Conservation (phyloP, 345 rosid species). For the Gossypium mustelinum region DNA sequence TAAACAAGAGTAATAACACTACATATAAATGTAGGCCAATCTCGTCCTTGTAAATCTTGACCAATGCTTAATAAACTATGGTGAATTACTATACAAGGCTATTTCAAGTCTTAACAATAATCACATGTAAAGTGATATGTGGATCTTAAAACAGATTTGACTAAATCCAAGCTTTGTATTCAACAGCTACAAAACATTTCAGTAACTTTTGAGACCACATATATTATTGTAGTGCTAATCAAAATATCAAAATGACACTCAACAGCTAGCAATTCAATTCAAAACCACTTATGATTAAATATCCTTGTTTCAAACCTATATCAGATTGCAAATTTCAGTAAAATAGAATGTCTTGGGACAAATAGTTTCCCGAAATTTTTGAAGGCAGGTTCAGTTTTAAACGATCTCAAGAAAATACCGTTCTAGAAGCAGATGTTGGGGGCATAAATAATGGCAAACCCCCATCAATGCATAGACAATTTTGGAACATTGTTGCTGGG, state of each 20-base stretch:
- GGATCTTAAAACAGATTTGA: background rate
- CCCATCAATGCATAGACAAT: constrained; percentile 93
- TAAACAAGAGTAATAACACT: background rate
- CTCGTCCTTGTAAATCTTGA: background rate
- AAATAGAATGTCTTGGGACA: background rate
- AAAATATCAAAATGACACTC: background rate
- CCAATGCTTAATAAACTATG: background rate
- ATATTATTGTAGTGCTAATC: background rate
- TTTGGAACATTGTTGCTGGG: constrained; percentile 80
- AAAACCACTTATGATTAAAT: background rate
- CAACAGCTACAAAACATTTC: background rate
- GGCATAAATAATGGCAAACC: constrained; percentile 95
- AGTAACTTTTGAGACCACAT: background rate
- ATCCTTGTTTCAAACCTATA: background rate
- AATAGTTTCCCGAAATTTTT: background rate
- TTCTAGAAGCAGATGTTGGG: constrained; percentile 82
- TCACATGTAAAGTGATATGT: background rate
- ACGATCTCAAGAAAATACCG: constrained; percentile 41
- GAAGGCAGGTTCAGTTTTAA: background rate
- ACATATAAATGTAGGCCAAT: background rate
- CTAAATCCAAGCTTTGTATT: background rate
- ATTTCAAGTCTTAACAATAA: background rate
- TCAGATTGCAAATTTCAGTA: background rate
- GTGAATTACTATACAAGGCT: background rate
- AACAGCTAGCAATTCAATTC: background rate